Conservation (phyloP, 2,329 filamentous ascomycete species). For the Passalora sequoiae region DNA sequence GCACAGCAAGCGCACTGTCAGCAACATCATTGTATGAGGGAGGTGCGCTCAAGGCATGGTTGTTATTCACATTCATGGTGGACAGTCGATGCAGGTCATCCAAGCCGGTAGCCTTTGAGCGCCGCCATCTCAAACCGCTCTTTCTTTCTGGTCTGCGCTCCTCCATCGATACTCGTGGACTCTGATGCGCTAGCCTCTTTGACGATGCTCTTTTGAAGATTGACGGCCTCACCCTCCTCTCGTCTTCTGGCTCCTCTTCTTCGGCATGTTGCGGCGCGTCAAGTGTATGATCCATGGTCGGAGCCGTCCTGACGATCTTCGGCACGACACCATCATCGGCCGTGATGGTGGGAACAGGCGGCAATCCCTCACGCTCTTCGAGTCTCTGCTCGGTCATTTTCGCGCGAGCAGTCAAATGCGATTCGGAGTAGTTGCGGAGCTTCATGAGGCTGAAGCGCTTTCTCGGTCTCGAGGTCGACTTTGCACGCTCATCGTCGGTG, state of each 20-base stretch:
- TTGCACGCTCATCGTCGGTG: conserved; percentile 16
- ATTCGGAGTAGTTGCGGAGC: conserved; percentile 88
- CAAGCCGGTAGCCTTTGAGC: conserved; percentile 30
- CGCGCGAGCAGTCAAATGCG: conserved; percentile 72
- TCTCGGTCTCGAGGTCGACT: conserved; percentile 21
- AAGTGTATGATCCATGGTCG: conserved; percentile 53
- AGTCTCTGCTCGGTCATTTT: conserved; percentile 59
- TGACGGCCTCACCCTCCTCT: conserved; percentile 16
- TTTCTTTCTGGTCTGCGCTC: conserved; percentile 21
- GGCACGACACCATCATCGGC: conserved; percentile 41
- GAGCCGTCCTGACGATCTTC: conserved; percentile 85
- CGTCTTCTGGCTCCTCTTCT: conserved; percentile 14
- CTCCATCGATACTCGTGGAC: conserved; percentile 19
- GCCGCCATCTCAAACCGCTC: conserved; percentile 26
- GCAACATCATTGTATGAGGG: conserved; percentile 59
- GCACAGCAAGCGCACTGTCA: conserved; percentile 58
- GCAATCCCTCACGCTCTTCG: conserved; percentile 44
- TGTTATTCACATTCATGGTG: conserved; percentile 45
- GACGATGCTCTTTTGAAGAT: conserved; percentile 27
- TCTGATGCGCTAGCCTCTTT: conserved; percentile 15
- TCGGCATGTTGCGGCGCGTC: conserved; percentile 9
- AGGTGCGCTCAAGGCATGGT: conserved; percentile 37
- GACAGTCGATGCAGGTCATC: conserved; percentile 52
- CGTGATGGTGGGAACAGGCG: conserved; percentile 39
- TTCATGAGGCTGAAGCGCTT: conserved; percentile 65